Conservation (phyloP, 1,284 basidiomycete species). For the Malassezia equina region DNA sequence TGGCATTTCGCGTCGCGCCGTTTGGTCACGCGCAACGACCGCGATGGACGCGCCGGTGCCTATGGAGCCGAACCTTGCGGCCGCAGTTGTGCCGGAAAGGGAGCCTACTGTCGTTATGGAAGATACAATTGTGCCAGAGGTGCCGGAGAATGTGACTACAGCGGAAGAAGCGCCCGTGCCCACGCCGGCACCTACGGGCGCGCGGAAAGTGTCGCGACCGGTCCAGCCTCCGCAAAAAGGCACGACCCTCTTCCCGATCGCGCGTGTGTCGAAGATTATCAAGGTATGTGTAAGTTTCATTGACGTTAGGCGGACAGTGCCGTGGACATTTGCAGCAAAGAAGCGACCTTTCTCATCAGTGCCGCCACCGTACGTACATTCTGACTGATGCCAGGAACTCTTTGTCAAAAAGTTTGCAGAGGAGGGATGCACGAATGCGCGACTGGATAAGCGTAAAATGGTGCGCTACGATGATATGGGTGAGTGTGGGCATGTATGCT, state of each 20-base stretch:
- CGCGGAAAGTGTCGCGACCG: conserved; percentile 1
- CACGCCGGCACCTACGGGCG: not conserved
- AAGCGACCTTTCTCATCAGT: conserved; percentile 36
- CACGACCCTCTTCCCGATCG: conserved; percentile 25
- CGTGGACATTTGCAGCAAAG: conserved; percentile 37
- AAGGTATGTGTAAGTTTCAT: conserved; percentile 15
- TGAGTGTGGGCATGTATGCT: not conserved
- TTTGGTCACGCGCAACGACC: not conserved
- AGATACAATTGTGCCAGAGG: not conserved
- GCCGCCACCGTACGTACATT: conserved; percentile 22
- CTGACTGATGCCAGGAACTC: conserved; percentile 21
- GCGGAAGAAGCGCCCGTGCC: not conserved
- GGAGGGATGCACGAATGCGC: conserved; percentile 31
- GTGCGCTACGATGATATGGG: conserved; percentile 35
- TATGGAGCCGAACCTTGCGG: not conserved
- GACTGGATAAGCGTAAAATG: conserved; percentile 32
- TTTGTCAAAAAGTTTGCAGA: conserved; percentile 34
- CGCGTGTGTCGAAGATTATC: conserved; percentile 33
- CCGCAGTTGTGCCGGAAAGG: not conserved
- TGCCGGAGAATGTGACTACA: not conserved
- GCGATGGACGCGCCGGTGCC: conserved; percentile 6
- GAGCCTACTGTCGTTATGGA: not conserved
- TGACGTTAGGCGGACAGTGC: conserved; percentile 24
- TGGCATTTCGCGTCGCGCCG: conserved; percentile 3
- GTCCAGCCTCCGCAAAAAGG: conserved; percentile 17